Conservation (phyloP, 306 rosid genomes). For the Luffa aegyptiaca region DNA sequence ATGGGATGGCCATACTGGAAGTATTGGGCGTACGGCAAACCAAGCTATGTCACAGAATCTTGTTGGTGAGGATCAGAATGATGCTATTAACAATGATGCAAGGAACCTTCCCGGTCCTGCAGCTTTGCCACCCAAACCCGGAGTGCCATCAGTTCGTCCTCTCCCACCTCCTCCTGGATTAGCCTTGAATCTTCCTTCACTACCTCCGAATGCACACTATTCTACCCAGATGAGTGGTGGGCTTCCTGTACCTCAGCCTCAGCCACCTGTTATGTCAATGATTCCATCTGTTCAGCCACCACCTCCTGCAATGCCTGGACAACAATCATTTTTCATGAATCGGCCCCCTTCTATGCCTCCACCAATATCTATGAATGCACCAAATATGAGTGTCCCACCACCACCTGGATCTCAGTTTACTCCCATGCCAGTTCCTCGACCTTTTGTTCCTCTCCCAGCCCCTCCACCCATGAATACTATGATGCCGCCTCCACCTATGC, state of each 20-base stretch:
- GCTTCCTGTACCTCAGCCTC: conserved; percentile 48
- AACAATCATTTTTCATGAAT: conserved; percentile 43
- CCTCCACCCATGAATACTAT: conserved; percentile 58
- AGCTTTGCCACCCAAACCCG: conserved; percentile 84
- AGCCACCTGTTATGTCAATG: conserved; percentile 51
- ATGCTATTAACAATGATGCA: conserved; percentile 36
- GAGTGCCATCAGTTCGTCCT: conserved; percentile 68
- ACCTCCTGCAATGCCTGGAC: conserved; percentile 67
- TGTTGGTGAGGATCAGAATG: conserved; percentile 57
- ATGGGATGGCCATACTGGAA: conserved; percentile 99
- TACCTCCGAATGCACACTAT: conserved; percentile 54
- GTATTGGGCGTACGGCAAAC: conserved; percentile 90
- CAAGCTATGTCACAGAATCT: conserved; percentile 85
- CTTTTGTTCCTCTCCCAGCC: conserved; percentile 41
- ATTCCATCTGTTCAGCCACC: conserved; percentile 55
- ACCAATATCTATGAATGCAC: conserved; percentile 42
- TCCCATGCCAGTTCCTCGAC: conserved; percentile 43
- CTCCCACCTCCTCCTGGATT: conserved; percentile 94
- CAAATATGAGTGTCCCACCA: conserved; percentile 55
- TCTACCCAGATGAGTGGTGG: conserved; percentile 44
- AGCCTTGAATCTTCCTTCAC: conserved; percentile 80
- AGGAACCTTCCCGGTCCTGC: conserved; percentile 84
- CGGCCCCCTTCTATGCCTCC: conserved; percentile 56
- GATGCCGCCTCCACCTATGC: conserved; percentile 61
- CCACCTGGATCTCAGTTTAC: conserved; percentile 89